phyloP scores from a whole-genome alignment of 495 filamentous ascomycete genomes.

The Collariella sp. region DNA sequence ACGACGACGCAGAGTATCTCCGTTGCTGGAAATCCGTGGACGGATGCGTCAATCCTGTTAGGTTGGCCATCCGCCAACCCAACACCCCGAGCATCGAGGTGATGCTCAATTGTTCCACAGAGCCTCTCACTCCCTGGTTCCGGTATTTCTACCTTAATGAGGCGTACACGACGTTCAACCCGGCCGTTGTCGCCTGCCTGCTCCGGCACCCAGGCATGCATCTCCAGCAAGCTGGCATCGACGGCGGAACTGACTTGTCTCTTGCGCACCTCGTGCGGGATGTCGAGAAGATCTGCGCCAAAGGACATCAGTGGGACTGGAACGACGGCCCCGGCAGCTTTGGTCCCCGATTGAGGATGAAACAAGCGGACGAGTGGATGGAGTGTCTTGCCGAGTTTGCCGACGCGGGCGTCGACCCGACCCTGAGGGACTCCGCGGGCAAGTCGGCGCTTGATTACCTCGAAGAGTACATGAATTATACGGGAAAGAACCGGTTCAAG shows the following conservation, averaged over 20 bases:
- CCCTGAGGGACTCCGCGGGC: slow-evolving; percentile 1
- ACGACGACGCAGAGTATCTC: not conserved
- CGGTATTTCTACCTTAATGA: slow-evolving; percentile 1
- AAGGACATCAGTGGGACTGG: not conserved
- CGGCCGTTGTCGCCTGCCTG: not conserved
- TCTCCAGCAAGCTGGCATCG: not conserved
- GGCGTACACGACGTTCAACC: not conserved
- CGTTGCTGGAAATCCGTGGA: not conserved
- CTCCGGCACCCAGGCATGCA: slow-evolving; percentile 1
- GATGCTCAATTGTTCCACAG: not conserved
- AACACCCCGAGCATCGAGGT: not conserved
- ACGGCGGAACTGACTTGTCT: not conserved
- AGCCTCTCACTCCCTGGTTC: not conserved
- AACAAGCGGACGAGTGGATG: not conserved
- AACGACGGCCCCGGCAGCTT: too few relatives aligned
- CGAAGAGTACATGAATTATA: not conserved
- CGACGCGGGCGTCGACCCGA: not conserved
- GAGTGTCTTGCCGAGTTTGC: not conserved
- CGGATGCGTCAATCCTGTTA: not conserved
- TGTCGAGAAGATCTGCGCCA: not conserved
- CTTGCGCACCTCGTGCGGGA: not conserved
- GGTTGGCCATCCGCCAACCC: not conserved
- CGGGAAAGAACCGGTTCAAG: not conserved
- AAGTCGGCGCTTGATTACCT: slow-evolving; percentile 1
- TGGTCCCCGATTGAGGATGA: not conserved